phyloP scores from a whole-genome alignment of 2,329 filamentous ascomycete genomes.

The Xylariaceae sp. region DNA sequence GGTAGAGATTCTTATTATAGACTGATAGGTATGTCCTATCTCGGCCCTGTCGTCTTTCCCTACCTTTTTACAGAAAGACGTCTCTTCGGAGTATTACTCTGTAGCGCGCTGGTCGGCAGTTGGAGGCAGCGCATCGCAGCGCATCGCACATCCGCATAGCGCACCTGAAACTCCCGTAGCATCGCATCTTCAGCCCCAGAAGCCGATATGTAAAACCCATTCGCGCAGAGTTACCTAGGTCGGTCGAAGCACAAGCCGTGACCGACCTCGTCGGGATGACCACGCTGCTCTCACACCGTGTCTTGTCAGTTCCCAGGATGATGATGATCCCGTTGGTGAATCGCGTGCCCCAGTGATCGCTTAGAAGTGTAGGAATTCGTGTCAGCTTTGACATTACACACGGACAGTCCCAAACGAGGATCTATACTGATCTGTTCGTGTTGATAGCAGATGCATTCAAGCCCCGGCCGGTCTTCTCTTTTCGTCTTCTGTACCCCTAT shows the following conservation, averaged over 20 bases:
- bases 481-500: background rate
- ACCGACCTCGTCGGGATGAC: constrained; percentile 13
- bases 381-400: constrained; percentile 4
- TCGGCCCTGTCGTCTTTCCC: background rate
- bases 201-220: background rate
- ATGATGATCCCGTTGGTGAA: constrained; percentile 2
- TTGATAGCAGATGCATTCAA: background rate
- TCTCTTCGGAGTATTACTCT: background rate
- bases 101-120: background rate
- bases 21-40: background rate
- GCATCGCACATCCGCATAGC: background rate
- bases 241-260: constrained; percentile 5
- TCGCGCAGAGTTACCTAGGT: background rate
- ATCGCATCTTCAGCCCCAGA: constrained; percentile 6
- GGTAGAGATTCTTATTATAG: constrained; percentile 6
- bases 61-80: background rate
- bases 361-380: background rate
- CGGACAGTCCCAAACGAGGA: constrained; percentile 1
- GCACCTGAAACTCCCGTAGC: constrained; percentile 1
- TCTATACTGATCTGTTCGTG: background rate
- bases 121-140: background rate
- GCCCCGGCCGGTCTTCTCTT: background rate
- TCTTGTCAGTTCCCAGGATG: background rate
- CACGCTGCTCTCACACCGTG: background rate
- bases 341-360: constrained; percentile 5